Base-by-base conservation (phyloP, 1,284 basidiomycete species). In the Puccinia coronata region DNA sequence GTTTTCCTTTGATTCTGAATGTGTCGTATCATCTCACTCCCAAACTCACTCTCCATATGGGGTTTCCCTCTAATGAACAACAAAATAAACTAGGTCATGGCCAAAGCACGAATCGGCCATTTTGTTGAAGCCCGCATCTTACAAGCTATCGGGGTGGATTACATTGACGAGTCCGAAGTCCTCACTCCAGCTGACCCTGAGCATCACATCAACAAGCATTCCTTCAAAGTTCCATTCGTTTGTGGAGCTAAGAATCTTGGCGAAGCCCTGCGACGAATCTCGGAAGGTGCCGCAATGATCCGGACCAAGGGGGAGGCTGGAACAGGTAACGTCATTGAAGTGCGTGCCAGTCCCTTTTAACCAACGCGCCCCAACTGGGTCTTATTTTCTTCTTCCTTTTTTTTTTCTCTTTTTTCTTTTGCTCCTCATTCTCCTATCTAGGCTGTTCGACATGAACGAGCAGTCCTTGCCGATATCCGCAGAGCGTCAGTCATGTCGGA, bases 281-380 rank as follows among this genome's bases (percentile, higher is more conserved):
- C 93, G 41, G 96, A 99, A 87, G 97, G 96, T 82, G 97, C 95
- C 0, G 94, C 96, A 12, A 95, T 87, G 85, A 95, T 98, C 87
- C 93, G 96, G 84, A 97, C 96, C 82, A 98, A 97, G 88, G 96
- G 97, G 83, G 94, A 95, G 87, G 96, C 96, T 34, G 96, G 96
- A 55, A 99, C 96, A 0, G 96, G 97, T 57, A 98, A 99, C 87
- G 93, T 98, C 74, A 94, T 98, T 83, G 96, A 98, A 88, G 86
- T 67, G 41, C 41, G 36, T 67, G 18, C 28, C 25, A n/a, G 20
- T 9, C 1, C 61, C n/a, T n/a, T n/a, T n/a, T n/a, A 31, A 63
- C n/a, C 41, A 41, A 47, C 28, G 16, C 53, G 0, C n/a, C n/a
- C n/a, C n/a, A n/a, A n/a, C n/a, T n/a, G n/a, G n/a, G n/a, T n/a